phyloP scores from a whole-genome alignment of 163 green algal genomes.

The Coccomyxa subellipsoidea region DNA sequence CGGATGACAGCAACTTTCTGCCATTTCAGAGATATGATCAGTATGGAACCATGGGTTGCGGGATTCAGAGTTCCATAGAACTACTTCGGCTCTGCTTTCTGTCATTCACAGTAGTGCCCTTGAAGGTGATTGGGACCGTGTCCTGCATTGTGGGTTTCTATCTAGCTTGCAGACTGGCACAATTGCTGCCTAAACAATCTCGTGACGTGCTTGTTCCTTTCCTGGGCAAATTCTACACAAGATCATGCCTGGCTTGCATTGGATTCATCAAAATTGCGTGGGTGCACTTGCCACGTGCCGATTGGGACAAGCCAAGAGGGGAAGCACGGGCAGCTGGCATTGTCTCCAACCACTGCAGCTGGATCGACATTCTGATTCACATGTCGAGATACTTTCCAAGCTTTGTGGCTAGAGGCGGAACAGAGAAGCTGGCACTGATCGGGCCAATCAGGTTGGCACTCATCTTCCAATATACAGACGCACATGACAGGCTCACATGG shows the following conservation, averaged over 20 bases:
- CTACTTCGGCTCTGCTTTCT: slow-evolving; percentile 29
- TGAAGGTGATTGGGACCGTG: slow-evolving; percentile 38
- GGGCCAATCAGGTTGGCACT: neutral
- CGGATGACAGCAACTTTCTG: neutral
- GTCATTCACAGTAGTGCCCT: slow-evolving; percentile 34
- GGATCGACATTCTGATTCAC: slow-evolving; percentile 81
- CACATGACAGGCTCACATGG: neutral
- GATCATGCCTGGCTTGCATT: slow-evolving; percentile 49
- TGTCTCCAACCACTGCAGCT: slow-evolving; percentile 84
- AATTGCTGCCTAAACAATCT: slow-evolving; percentile 25
- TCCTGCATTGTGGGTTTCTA: slow-evolving; percentile 50
- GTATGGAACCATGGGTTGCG: slow-evolving; percentile 47
- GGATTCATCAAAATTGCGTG: slow-evolving; percentile 53
- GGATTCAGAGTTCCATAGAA: slow-evolving; percentile 27
- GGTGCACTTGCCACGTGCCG: slow-evolving; percentile 15
- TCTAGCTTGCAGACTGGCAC: slow-evolving; percentile 33
- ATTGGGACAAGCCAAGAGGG: neutral
- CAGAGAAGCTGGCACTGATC: neutral
- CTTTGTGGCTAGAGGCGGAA: slow-evolving; percentile 6
- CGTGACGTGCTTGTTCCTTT: neutral
- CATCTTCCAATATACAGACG: neutral
- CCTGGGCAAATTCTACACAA: slow-evolving; percentile 3
- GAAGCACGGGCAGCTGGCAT: slow-evolving; percentile 36
- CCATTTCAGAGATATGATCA: slow-evolving; percentile 44
- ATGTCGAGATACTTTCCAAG: slow-evolving; percentile 7